Evolutionary conservation across 2,329 filamentous ascomycete species (phyloP).

Genomic region (Ophidiomyces ophidiicola): DNA sequence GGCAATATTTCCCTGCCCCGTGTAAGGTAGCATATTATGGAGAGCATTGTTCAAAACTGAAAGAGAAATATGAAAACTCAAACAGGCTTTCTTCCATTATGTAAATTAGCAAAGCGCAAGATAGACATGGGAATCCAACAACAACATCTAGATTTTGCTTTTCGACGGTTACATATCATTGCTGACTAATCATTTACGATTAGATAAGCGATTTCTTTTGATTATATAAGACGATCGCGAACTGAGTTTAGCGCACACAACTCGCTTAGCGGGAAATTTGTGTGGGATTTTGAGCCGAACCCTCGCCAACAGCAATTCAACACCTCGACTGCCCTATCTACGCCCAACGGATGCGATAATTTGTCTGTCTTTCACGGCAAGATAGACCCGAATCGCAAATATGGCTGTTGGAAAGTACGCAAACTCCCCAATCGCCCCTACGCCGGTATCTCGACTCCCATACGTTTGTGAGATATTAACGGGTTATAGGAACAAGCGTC

Average conservation of each 20-base stretch:
- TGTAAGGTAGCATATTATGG: too few relatives aligned
- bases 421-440: conserved; percentile 17
- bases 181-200: too few relatives aligned
- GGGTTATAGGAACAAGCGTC: conserved; percentile 81
- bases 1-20: too few relatives aligned
- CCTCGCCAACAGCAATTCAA: conserved; percentile 26
- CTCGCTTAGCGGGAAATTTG: conserved; percentile 37
- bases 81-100: too few relatives aligned
- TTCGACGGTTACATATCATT: too few relatives aligned
- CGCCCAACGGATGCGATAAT: conserved; percentile 30
- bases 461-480: conserved; percentile 8
- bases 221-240: conserved; percentile 13
- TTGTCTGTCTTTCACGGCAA: conserved; percentile 32
- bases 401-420: conserved; percentile 73
- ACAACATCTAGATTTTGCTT: too few relatives aligned
- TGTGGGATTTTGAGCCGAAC: conserved; percentile 33
- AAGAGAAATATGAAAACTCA: too few relatives aligned
- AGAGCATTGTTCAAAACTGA: too few relatives aligned
- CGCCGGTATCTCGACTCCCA: conserved; percentile 6
- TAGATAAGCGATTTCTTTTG: not conserved
- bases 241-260: conserved; percentile 15
- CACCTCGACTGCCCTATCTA: conserved; percentile 28
- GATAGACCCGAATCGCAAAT: conserved; percentile 47
- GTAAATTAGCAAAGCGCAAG: too few relatives aligned
- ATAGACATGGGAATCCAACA: too few relatives aligned